Conservation (phyloP, 441 rosid genomes). For the Jatropha multifida region DNA sequence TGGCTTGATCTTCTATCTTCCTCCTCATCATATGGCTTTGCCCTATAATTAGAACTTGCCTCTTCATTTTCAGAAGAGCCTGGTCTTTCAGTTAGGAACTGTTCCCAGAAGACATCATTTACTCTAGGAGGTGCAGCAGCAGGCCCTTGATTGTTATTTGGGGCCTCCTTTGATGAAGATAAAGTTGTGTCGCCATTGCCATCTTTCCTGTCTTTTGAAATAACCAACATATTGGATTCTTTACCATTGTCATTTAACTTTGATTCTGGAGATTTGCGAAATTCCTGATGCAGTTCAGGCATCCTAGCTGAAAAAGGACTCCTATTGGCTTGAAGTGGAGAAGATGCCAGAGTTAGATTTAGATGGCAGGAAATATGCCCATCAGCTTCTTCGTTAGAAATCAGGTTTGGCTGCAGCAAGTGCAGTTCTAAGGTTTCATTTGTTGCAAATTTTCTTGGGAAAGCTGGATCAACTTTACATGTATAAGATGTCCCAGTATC, state of each 20-base stretch:
- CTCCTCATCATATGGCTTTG: constrained; percentile 55
- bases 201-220: constrained; percentile 27
- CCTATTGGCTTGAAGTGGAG: constrained; percentile 53
- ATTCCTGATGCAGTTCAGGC: constrained; percentile 39
- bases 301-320: constrained; percentile 40
- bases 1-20: constrained; percentile 54
- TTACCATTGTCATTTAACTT: constrained; percentile 36
- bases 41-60: constrained; percentile 74
- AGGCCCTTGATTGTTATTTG: constrained; percentile 42
- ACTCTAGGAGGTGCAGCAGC: constrained; percentile 54
- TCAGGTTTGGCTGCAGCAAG: constrained; percentile 43
- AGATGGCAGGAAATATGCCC: constrained; percentile 77
- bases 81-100: constrained; percentile 89
- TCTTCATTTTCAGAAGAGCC: constrained; percentile 81
- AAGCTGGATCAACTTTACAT: constrained; percentile 40
- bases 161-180: constrained; percentile 36
- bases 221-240: constrained; percentile 39
- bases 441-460: constrained; percentile 41
- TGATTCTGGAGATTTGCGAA: constrained; percentile 36
- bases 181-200: constrained; percentile 26
- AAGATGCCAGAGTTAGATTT: constrained; percentile 82
- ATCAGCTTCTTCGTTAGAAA: constrained; percentile 63
- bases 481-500: constrained; percentile 72
- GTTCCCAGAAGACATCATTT: constrained; percentile 96
- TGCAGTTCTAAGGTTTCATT: constrained; percentile 40